These are phyloP conservation scores for Terana coerulea DNA, from an alignment of 768 basidiomycete genomes.

Conservation along the genomic window DNA sequence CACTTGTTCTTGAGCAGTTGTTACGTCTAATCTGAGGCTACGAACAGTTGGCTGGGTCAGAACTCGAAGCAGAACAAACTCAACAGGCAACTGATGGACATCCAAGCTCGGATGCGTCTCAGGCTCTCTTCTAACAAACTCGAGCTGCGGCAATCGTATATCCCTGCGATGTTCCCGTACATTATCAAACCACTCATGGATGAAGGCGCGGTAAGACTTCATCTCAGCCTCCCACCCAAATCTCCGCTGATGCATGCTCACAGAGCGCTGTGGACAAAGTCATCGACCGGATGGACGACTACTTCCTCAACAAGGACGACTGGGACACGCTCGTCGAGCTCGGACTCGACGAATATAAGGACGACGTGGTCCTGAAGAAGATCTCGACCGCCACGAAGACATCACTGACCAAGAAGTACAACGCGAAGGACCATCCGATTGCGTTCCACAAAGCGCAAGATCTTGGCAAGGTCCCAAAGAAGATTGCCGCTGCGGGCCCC, in stretches of 20 bases:
- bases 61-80: constrained; percentile 93
- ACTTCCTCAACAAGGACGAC: constrained; percentile 89
- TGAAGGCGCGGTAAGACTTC: constrained; percentile 60
- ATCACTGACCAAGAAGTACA: constrained; percentile 89
- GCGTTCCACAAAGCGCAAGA: constrained; percentile 90
- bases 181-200: constrained; percentile 78
- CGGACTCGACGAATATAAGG: constrained; percentile 77
- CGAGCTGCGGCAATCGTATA: constrained; percentile 89
- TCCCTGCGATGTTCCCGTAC: constrained; percentile 82
- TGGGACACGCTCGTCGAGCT: constrained; percentile 97
- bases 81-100: constrained; percentile 74
- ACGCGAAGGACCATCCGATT: constrained; percentile 85
- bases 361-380: constrained; percentile 76
- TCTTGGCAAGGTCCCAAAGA: constrained; percentile 77
- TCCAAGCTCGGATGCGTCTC: constrained; percentile 94
- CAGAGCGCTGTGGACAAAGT: constrained; percentile 79
- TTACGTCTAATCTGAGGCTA: neutral
- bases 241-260: neutral
- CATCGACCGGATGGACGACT: constrained; percentile 89
- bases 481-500: constrained; percentile 61
- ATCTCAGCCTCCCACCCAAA: neutral
- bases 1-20: neutral
- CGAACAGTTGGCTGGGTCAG: constrained; percentile 88
- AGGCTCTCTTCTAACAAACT: constrained; percentile 86
- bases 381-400: constrained; percentile 80